Evolutionary conservation across 2,329 filamentous ascomycete species (phyloP).

Genomic region (Colletotrichum eremochloae): DNA sequence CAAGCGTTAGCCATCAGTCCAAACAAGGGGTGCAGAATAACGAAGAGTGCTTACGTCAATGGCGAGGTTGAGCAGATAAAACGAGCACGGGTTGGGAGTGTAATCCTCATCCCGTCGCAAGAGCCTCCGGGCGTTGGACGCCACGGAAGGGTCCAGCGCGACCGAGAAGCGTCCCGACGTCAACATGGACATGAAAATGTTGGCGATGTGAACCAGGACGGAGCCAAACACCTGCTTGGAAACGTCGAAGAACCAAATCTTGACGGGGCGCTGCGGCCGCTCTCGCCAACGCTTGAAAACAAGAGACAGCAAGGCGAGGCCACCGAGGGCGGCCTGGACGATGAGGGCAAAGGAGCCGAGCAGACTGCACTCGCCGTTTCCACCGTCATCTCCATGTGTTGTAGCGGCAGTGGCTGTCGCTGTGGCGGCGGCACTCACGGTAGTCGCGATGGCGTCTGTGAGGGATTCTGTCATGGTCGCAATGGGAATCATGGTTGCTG

Average conservation of each 20-base stretch:
- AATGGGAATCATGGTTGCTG: constrained; percentile 33
- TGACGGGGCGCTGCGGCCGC: constrained; percentile 88
- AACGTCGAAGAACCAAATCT: constrained; percentile 98
- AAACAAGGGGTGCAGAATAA: neutral
- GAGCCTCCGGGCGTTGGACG: constrained; percentile 54
- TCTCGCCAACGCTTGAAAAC: constrained; percentile 96
- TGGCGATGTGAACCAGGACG: constrained; percentile 89
- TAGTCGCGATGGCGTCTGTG: constrained; percentile 47
- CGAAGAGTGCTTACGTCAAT: constrained; percentile 83
- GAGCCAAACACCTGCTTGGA: constrained; percentile 98
- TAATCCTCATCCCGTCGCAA: constrained; percentile 66
- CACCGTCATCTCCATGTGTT: constrained; percentile 58
- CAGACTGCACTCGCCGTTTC: constrained; percentile 82
- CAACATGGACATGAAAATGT: constrained; percentile 96
- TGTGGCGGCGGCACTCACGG: constrained; percentile 48
- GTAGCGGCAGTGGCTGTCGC: constrained; percentile 47
- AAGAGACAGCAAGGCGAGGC: constrained; percentile 84
- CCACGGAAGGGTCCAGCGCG: constrained; percentile 63
- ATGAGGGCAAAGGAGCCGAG: constrained; percentile 92
- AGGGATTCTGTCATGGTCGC: constrained; percentile 41
- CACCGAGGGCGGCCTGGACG: constrained; percentile 88
- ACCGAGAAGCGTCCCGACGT: constrained; percentile 87
- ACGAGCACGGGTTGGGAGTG: constrained; percentile 93
- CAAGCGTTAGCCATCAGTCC: constrained; percentile 12
- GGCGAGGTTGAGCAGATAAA: constrained; percentile 92